Base-by-base conservation (phyloP, 352 stramenopile species). In the Halophytophthora polymorphica region DNA sequence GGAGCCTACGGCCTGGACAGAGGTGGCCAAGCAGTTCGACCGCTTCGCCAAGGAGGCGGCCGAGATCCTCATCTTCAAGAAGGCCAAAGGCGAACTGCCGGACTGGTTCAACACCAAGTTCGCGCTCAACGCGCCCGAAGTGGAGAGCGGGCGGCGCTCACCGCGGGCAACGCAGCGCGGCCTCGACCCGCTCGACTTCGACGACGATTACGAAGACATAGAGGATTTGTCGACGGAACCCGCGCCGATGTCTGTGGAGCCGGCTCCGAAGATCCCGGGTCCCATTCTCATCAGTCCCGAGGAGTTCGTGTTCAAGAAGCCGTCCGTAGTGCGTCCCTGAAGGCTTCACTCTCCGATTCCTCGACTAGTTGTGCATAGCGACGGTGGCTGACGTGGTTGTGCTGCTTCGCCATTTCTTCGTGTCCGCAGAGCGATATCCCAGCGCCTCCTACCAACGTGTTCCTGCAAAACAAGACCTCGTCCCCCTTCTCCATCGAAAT, bases 401-500 rank as follows among this genome's bases (percentile, higher is more conserved):
- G 17, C 31, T 18, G 2, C 15, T 11, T 46, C 11, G 17, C 31
- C 12, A 5, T 17, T 11, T 46, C 11, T 50, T 1, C 8, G 10
- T 23, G 12, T 37, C 19, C 57, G 21, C 28, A 66, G 61, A 62
- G 21, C 39, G 25, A 48, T 39, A 19, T 52, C 13, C 21, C 56
- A 43, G 45, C 61, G 31, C 60, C 80, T 17, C 74, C 83, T 0
- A 80, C 72, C 7, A 93, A 91, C 46, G 70, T 93, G 15, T 91
- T 90, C 31, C 50, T 93, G 4, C 77, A 90, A 44, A 93, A 93
- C 58, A 83, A 65, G 25, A 85, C 80, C 2, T 17, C 65, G 11
- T 78, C 56, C 7, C 65, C 74, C 11, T 83, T 83, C 56, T 54
- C 75, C 7, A 70, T 90, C 2, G 58, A 88, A 48, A 79, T 93